Percentiles rank a stretch among this genome's conserved stretches.
These are phyloP conservation scores for Naganishia friedmannii DNA, from an alignment of 768 basidiomycete species.

Conservation along the genomic window DNA sequence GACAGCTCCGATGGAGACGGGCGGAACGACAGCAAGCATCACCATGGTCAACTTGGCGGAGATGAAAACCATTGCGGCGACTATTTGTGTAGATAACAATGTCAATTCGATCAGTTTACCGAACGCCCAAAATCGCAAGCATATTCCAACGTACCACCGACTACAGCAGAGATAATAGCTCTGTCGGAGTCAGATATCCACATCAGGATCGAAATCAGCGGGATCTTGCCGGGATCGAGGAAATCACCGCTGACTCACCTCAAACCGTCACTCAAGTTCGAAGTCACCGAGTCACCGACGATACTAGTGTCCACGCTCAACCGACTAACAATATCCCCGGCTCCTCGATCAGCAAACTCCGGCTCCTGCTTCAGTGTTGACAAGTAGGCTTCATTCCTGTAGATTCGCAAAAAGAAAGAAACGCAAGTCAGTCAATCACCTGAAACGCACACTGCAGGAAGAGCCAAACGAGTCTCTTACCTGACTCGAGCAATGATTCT, in stretches of 20 bases:
- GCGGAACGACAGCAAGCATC: conserved; percentile 90
- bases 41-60: conserved; percentile 73
- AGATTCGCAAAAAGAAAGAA: conserved; percentile 52
- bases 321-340: conserved; percentile 88
- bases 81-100: conserved; percentile 51
- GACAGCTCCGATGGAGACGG: conserved; percentile 57
- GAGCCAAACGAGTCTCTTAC: background rate
- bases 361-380: conserved; percentile 86
- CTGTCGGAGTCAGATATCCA: conserved; percentile 54
- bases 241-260: conserved; percentile 42
- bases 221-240: background rate
- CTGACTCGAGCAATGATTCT: conserved; percentile 74
- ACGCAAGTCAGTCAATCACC: background rate
- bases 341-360: conserved; percentile 85
- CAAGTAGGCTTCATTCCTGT: conserved; percentile 67
- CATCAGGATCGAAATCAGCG: background rate
- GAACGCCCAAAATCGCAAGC: background rate
- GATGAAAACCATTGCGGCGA: conserved; percentile 92
- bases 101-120: background rate
- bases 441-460: conserved; percentile 16
- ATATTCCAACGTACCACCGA: conserved; percentile 66
- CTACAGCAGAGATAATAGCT: conserved; percentile 86
- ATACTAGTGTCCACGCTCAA: conserved; percentile 87
- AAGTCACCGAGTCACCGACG: conserved; percentile 66
- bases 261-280: conserved; percentile 57